A percentile compares a stretch with the other conserved stretches of the same genome.
These are phyloP conservation scores for Angomonas ambiguus DNA, from an alignment of 208 protist species.

Conservation along the genomic window DNA sequence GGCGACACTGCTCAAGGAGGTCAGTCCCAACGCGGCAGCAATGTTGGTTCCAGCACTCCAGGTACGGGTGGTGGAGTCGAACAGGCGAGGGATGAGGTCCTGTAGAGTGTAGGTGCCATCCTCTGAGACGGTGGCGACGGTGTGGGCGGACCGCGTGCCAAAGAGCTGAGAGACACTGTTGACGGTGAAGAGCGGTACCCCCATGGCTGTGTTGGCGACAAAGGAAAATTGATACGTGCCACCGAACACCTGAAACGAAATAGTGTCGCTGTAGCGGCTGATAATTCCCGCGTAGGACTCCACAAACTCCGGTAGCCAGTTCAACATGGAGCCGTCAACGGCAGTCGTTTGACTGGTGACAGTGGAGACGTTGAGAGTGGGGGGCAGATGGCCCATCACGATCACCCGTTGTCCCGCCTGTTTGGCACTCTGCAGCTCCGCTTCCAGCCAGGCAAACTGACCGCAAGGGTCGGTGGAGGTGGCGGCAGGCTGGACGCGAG, in stretches of 20 bases:
- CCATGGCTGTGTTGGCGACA: constrained; percentile 20
- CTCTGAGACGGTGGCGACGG: not conserved
- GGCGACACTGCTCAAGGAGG: constrained; percentile 11
- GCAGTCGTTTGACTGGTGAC: constrained; percentile 13
- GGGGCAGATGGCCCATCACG: constrained; percentile 37
- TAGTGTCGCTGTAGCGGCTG: constrained; percentile 9
- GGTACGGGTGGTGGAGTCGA: not conserved
- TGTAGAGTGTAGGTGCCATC: not conserved
- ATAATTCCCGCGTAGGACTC: constrained; percentile 23
- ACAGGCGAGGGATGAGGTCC: constrained; percentile 16
- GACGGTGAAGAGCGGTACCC: constrained; percentile 36
- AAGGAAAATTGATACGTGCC: constrained; percentile 36
- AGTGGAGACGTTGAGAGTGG: constrained; percentile 19
- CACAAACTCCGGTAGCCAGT: constrained; percentile 37
- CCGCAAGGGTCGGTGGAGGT: constrained; percentile 37
- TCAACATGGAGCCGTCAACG: constrained; percentile 15
- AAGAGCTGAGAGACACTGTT: constrained; percentile 26
- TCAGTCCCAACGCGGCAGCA: constrained; percentile 20
- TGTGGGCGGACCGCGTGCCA: constrained; percentile 32
- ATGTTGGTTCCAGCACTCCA: constrained; percentile 22
- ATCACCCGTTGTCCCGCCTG: constrained; percentile 32
- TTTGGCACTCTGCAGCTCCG: constrained; percentile 20
- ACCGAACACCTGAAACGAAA: constrained; percentile 34
- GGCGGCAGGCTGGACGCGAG: constrained; percentile 16
- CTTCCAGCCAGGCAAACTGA: constrained; percentile 31